Evolutionary conservation across 2,329 filamentous ascomycete genomes (phyloP), one percentile per base, ranked within the genome.

Genomic region (Talaromyces sp.): DNA sequence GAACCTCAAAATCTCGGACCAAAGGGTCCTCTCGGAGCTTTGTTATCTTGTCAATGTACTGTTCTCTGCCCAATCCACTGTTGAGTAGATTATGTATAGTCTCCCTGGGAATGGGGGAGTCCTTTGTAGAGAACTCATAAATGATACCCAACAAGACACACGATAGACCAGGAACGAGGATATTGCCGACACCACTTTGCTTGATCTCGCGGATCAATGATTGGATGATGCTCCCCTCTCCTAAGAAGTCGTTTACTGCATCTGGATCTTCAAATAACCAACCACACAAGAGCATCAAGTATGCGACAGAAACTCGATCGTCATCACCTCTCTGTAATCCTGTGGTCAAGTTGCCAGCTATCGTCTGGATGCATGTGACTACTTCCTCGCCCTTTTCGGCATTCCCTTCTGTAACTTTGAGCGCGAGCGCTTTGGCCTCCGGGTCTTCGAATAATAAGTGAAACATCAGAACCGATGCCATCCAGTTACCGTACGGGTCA

Each of bases 121-220:
- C 95, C 73, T 96, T 96, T 0, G 93, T 97, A 9, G 93, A 98
- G 71, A 98, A 99, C 71, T 99, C 95, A 73, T 98, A 99, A 4
- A 95, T 84, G 21, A 96, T 88, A 9, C 93, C 95, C 1, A 98
- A 82, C 0, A 99, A 79, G 72, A 92, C 87, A 16, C 92, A 89
- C 72, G 90, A 92, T 12, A 99, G 82, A 1, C 95, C 95, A 67
- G 91, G 89, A 14, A 93, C 82, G 35, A 96, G 80, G 21, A 85
- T 80, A 64, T 87, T 87, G 12, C 86, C 86, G 31, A 83, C 77
- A 71, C 80, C 71, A 67, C 83, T 78, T 64, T 88, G 85, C 66
- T 88, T 88, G 44, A 91, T 86, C 31, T 87, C 85, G 69, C 95
- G 90, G 14, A 95, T 86, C 35, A 97, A 81, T 50, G 88, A 90